Evolutionary conservation across 2,329 filamentous ascomycete species (phyloP).

Genomic region (Nemania sp.): DNA sequence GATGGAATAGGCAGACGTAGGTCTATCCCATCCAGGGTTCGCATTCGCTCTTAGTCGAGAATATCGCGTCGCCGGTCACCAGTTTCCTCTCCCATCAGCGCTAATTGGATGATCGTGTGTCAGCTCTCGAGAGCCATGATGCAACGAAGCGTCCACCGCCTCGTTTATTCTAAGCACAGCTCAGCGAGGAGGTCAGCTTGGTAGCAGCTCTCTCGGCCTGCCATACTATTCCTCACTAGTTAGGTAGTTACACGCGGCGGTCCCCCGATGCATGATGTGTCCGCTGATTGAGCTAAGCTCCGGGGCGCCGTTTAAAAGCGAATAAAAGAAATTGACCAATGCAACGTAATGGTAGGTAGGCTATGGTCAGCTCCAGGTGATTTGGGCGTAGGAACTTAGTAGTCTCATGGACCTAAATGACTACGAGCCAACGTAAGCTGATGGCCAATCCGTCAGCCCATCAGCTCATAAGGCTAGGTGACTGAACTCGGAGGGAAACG

Average conservation of each 20-base stretch:
- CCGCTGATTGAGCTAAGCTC: conserved; percentile 8
- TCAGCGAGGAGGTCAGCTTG: neutral
- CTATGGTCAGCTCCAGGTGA: conserved; percentile 14
- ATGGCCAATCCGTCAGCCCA: conserved; percentile 13
- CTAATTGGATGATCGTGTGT: neutral
- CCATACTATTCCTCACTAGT: neutral
- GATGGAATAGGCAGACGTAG: too few species aligned
- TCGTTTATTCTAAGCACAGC: neutral
- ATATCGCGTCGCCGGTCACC: too few species aligned
- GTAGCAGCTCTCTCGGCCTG: neutral
- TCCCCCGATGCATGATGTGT: neutral
- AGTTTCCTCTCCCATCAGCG: neutral
- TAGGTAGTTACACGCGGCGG: conserved; percentile 1
- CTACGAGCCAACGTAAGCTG: conserved; percentile 24
- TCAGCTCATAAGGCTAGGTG: conserved; percentile 14
- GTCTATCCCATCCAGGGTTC: too few species aligned
- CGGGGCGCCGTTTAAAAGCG: neutral
- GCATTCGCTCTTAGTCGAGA: too few species aligned
- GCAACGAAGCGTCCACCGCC: neutral
- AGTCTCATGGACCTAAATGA: neutral
- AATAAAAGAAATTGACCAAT: neutral
- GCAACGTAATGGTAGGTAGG: neutral
- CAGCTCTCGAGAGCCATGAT: neutral
- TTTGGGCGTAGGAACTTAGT: neutral
- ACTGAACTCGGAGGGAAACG: neutral